These are phyloP conservation scores for Apiospora aurea DNA, from an alignment of 2,329 filamentous ascomycete species.

Conservation along the genomic window DNA sequence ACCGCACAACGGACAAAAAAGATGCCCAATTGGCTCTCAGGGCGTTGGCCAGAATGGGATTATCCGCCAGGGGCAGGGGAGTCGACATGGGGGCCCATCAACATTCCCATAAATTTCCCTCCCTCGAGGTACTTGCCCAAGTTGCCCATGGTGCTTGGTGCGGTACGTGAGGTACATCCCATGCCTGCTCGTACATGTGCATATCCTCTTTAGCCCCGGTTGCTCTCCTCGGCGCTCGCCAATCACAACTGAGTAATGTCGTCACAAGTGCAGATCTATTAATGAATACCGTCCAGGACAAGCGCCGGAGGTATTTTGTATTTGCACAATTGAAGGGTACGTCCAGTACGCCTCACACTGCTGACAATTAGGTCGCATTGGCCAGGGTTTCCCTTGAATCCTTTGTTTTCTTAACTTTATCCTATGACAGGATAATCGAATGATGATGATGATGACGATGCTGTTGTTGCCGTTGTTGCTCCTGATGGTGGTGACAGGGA, in stretches of 20 bases:
- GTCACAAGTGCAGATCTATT: slow-evolving; percentile 18
- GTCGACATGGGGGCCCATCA: slow-evolving; percentile 7
- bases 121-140: neutral
- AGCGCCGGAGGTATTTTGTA: neutral
- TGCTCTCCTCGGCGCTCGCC: neutral
- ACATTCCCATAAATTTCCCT: slow-evolving; percentile 11
- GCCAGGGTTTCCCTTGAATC: neutral
- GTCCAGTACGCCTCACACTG: neutral
- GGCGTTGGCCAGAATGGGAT: slow-evolving; percentile 9
- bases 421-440: neutral
- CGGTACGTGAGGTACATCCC: neutral
- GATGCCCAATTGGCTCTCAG: slow-evolving; percentile 21
- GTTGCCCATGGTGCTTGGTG: neutral
- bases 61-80: slow-evolving; percentile 15
- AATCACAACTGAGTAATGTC: slow-evolving; percentile 8
- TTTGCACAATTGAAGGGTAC: neutral
- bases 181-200: neutral
- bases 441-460: neutral
- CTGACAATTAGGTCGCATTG: neutral
- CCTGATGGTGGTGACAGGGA: neutral
- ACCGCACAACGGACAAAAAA: slow-evolving; percentile 1
- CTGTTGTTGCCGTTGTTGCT: neutral
- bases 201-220: slow-evolving; percentile 5
- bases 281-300: neutral
- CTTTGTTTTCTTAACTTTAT: neutral